Percentiles rank a stretch among this genome's conserved stretches.
phyloP scores from a whole-genome alignment of 306 rosid species.

The Lathyrus tuberosus region DNA sequence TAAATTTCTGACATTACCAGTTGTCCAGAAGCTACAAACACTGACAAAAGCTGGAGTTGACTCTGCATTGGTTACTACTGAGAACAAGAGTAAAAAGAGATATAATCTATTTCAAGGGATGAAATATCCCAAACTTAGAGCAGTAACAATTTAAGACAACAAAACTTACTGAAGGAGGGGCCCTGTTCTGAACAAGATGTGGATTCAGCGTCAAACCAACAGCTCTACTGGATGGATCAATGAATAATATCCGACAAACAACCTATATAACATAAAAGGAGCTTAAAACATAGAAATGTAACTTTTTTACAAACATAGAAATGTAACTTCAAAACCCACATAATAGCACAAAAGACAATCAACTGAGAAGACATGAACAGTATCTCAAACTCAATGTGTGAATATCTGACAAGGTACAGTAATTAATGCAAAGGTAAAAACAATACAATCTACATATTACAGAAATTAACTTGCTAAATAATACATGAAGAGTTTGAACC shows the following conservation, averaged over 20 bases:
- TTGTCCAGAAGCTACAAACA: slow-evolving; percentile 52
- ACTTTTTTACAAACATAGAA: slow-evolving; percentile 21
- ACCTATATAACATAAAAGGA: slow-evolving; percentile 54
- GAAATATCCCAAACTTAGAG: slow-evolving; percentile 15
- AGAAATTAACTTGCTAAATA: slow-evolving; percentile 8
- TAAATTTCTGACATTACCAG: slow-evolving; percentile 22
- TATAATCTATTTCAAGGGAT: slow-evolving; percentile 16
- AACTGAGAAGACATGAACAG: slow-evolving; percentile 13
- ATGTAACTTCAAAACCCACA: slow-evolving; percentile 14
- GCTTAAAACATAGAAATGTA: slow-evolving; percentile 24
- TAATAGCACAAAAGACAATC: slow-evolving; percentile 29
- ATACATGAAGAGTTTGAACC: not conserved
- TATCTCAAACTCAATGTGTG: not conserved
- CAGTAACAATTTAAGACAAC: slow-evolving; percentile 21
- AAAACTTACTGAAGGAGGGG: slow-evolving; percentile 77
- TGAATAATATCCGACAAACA: slow-evolving; percentile 80
- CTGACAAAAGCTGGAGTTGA: slow-evolving; percentile 81
- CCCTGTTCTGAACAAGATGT: slow-evolving; percentile 78
- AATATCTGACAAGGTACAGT: slow-evolving; percentile 9
- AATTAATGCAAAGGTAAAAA: slow-evolving; percentile 21
- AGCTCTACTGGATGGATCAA: slow-evolving; percentile 91
- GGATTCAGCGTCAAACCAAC: slow-evolving; percentile 95
- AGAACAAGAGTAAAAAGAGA: not conserved
- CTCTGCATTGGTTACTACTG: slow-evolving; percentile 33
- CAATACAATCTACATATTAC: slow-evolving; percentile 18